Base-by-base conservation (phyloP, 371 early-diverging fungal species). In the Apophysomyces trapeziformis region DNA sequence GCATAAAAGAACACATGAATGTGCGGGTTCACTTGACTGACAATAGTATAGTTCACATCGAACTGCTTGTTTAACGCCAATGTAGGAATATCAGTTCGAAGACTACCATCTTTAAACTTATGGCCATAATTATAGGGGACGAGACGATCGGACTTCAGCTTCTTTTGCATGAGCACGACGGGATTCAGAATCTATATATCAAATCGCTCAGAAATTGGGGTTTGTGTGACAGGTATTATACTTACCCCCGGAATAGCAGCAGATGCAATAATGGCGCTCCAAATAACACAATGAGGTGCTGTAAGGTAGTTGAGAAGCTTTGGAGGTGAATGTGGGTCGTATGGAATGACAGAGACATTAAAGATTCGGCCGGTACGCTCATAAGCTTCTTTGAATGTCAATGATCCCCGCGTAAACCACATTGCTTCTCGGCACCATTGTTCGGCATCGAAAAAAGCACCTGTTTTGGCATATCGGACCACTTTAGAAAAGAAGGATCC, bases 1-100 rank as follows among this genome's bases (percentile, higher is more conserved):
- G 89, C 87, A 73, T 88, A 95, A 68, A 93, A 94, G 78, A 96
- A 96, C 66, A 92, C 61, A 39, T 87, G 83, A 7, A 98, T 83
- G 70, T 96, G 96, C 8, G 97, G 97, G 71, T 97, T 96, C 45
- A 95, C 95, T 88, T 96, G 86, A 61, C 87, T 86, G 13, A 96
- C 97, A 43, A 96, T 87, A 5, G 93, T 93, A 75, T 91, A 94
- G 59, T 91, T 93, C 65, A 96, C 94, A 68, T 93, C 91, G 65
- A 94, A 94, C 63, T 87, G 84, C 44, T 90, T 89, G 39, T 91
- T 84, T 64, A 96, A 72, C 9, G 89, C 85, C 54, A 83, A 78
- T n/a, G 85, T 79, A 6, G 93, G 93, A 14, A 97, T 92, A 71
- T 97, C 98, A 18, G 89, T 90, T 26, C 90, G 85, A 50, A 98